phyloP scores from a whole-genome alignment of 805 yeast species.

The Starmerella powellii region DNA sequence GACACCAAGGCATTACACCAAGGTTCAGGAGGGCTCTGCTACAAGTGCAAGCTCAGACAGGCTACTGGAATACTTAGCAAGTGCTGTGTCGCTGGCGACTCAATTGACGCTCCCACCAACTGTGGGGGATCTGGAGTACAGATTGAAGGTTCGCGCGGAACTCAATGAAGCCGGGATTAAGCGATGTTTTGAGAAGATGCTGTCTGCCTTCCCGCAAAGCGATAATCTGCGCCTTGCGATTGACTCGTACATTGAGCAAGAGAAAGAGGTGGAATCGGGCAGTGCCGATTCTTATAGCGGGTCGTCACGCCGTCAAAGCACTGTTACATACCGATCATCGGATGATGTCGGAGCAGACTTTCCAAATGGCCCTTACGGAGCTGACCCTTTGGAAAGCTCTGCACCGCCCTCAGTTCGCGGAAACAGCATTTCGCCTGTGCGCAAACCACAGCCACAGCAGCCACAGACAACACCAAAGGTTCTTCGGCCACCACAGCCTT shows the following conservation, averaged over 20 bases:
- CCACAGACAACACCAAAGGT: too few species aligned
- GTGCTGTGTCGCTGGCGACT: conserved; percentile 59
- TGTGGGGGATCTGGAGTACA: conserved; percentile 26
- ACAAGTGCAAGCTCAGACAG: conserved; percentile 37
- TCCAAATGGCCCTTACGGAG: conserved; percentile 5
- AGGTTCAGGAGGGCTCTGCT: not conserved
- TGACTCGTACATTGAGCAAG: conserved; percentile 39
- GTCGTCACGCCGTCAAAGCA: not conserved
- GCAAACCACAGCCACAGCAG: too few species aligned
- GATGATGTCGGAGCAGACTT: not conserved
- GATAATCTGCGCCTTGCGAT: conserved; percentile 41
- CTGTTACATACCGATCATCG: not conserved
- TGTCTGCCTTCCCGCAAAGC: conserved; percentile 7
- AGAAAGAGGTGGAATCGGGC: conserved; percentile 53
- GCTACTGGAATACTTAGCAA: conserved; percentile 52
- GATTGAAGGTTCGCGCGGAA: conserved; percentile 49
- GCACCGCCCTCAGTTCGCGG: not conserved
- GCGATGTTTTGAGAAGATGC: conserved; percentile 4
- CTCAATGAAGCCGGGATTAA: conserved; percentile 45
- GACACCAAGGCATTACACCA: conserved; percentile 67
- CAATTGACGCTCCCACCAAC: conserved; percentile 38
- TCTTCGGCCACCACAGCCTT: too few species aligned
- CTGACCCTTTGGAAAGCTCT: not conserved
- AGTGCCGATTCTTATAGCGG: conserved; percentile 45
- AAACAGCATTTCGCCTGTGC: too few species aligned